Conservation (phyloP, 345 rosid species). For the Cardamine occulta region DNA sequence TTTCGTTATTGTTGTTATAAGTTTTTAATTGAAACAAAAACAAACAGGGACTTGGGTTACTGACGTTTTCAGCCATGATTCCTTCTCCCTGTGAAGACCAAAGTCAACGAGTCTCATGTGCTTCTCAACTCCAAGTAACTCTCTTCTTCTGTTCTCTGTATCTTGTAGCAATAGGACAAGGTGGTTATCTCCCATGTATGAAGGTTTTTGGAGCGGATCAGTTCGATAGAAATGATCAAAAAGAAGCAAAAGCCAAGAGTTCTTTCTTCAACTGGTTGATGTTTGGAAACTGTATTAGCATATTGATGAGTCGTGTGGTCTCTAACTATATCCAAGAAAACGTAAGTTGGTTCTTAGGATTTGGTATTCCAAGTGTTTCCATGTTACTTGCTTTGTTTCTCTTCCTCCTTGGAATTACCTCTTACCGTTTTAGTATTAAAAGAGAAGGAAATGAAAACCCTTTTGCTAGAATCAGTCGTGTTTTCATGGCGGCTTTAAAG, state of each 20-base stretch:
- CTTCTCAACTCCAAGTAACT: conserved; percentile 35
- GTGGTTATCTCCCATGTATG: conserved; percentile 77
- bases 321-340: conserved; percentile 73
- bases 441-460: conserved; percentile 23
- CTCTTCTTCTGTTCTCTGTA: conserved; percentile 46
- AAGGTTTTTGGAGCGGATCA: conserved; percentile 89
- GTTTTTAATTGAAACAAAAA: background rate
- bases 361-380: conserved; percentile 45
- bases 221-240: conserved; percentile 56
- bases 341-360: conserved; percentile 75
- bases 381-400: conserved; percentile 42
- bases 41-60: conserved; percentile 51
- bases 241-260: conserved; percentile 59
- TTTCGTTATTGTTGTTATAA: background rate
- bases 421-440: conserved; percentile 33
- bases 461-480: conserved; percentile 43
- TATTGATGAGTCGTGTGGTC: conserved; percentile 46
- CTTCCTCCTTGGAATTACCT: conserved; percentile 42
- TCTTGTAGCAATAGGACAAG: conserved; percentile 48
- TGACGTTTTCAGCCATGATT: conserved; percentile 48
- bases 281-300: conserved; percentile 60
- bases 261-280: conserved; percentile 85
- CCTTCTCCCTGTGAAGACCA: conserved; percentile 29
- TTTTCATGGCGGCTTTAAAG: conserved; percentile 39
- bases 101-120: background rate